Base-by-base conservation (phyloP, 164 flowering plant genomes). In the Cinnamomum chago region DNA sequence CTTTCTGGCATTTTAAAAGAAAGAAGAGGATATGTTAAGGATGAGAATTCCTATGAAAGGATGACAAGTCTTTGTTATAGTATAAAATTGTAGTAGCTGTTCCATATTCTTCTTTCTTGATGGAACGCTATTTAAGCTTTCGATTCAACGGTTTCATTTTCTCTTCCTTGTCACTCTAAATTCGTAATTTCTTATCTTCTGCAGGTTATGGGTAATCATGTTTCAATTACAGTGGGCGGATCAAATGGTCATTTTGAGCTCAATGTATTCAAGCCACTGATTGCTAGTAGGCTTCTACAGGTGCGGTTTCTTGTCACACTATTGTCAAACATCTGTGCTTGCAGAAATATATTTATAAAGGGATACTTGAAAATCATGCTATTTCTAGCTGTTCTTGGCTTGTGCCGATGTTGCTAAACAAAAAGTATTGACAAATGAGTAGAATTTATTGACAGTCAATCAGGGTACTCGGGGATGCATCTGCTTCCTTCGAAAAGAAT, bases 161-260 rank as follows among this genome's bases (percentile, higher is more conserved):
- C 71, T 13, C 18, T 2, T 15, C n/a, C 22, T 12, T 23, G 25
- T 18, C 51, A 4, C 11, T 5, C 47, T 40, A 40, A 22, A 6
- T 15, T 52, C 5, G 2, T 51, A n/a, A 4, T 27, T 20, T 40
- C 47, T 40, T 40, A 9, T 1, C 28, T 22, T 71, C 67, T 79
- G 77, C 86, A 95, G 98, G 95, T 93, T 70, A 90, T 93, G 93
- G 99, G 99, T 73, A 93, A 95, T 81, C 96, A 95, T 86, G 97
- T 92, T 47, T 98, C 92, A 10, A 77, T 92, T 68, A 90, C 99
- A n/a, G 84, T 93, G 13, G 98, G 98, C 74, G 98, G 97, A 76
- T 85, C 96, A 73, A 93, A 93, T 85, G 99, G 99, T 73, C 99
- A 95, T 81, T 95, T 95, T 83, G 98, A 95, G 75, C 85, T 95